Evolutionary conservation across 148 eudicot genomes (phyloP), one percentile per base, ranked within the genome.

Genomic region (Mesembryanthemum crystallinum): DNA sequence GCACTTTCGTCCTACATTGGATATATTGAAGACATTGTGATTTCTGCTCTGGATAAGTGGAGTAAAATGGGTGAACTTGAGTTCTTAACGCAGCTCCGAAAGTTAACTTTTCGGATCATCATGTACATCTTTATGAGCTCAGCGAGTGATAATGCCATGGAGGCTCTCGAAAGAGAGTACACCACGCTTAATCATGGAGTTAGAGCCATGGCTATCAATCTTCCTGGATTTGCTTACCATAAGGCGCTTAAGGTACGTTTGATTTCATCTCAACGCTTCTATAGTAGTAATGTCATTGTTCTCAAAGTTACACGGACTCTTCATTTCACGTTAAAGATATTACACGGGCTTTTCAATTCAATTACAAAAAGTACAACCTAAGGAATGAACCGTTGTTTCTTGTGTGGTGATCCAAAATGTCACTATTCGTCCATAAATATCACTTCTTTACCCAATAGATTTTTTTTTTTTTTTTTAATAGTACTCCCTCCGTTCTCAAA

Each of bases 171-270:
- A 81, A 87, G 54, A 75, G 93, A 88, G 72, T 92, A 91, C 72
- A 87, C 92, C 28, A 1, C 49, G 0, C 86, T 94, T 64, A 94
- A 94, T 45, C 76, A 87, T 76, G 97, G 97, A 4, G 83, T 94
- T 81, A 75, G 97, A 79, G 88, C 98, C 9, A 86, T 92, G 90
- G 95, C 95, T 0, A 89, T 94, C 29, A 90, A 92, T 72, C 33
- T 92, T 13, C 96, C 98, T 0, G 98, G 98, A 52, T 94, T 94
- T 73, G 93, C 93, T 35, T 94, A 81, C 72, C 79, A 91, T 69
- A 86, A 82, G 39, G 95, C 97, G 30, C 93, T 91, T 63, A 86
- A 90, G 95, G 98, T 91, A 42, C 39, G 6, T 35, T 35, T 33
- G 61, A 8, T 21, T 3, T 72, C 45, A 25, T 24, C 29, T 29